These are phyloP conservation scores for Solanum chacoense DNA, from an alignment of 305 asterid genomes.

Conservation along the genomic window DNA sequence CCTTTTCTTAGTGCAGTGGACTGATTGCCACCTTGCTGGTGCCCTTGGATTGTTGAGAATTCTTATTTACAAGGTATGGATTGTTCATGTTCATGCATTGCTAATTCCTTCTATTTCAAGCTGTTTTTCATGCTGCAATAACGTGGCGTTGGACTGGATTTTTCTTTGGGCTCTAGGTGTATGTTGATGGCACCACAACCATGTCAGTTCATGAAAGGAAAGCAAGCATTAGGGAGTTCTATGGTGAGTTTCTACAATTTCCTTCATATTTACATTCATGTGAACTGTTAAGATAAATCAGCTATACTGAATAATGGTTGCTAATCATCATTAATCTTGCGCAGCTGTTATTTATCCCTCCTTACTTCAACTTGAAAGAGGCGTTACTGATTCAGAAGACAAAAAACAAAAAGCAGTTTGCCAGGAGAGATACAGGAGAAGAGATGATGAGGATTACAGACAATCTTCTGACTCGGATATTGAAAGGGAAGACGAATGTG, in stretches of 20 bases:
- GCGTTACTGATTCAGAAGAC: constrained; percentile 77
- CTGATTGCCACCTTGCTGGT: constrained; percentile 88
- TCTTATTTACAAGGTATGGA: constrained; percentile 69
- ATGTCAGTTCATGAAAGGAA: constrained; percentile 92
- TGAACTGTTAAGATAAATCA: neutral
- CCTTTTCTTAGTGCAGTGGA: constrained; percentile 90
- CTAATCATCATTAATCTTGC: constrained; percentile 21
- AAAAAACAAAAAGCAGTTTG: constrained; percentile 80
- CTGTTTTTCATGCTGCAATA: neutral
- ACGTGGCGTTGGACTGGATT: neutral
- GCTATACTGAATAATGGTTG: neutral
- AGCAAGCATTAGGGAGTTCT: constrained; percentile 91
- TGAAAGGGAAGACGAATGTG: constrained; percentile 96
- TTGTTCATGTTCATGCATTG: neutral
- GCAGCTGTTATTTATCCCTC: constrained; percentile 94
- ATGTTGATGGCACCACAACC: constrained; percentile 93
- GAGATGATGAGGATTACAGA: constrained; percentile 52
- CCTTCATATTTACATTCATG: neutral
- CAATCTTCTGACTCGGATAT: constrained; percentile 50
- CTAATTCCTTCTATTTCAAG: neutral
- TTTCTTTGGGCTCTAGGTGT: constrained; percentile 41
- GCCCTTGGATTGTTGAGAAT: constrained; percentile 87
- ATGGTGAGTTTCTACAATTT: constrained; percentile 39
- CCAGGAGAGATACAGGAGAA: constrained; percentile 69
- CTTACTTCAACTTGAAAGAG: constrained; percentile 75